Evolutionary conservation across 768 basidiomycete genomes (phyloP), one percentile per base, ranked within the genome.

Genomic region (Boletus pseudo-olivaceus): DNA sequence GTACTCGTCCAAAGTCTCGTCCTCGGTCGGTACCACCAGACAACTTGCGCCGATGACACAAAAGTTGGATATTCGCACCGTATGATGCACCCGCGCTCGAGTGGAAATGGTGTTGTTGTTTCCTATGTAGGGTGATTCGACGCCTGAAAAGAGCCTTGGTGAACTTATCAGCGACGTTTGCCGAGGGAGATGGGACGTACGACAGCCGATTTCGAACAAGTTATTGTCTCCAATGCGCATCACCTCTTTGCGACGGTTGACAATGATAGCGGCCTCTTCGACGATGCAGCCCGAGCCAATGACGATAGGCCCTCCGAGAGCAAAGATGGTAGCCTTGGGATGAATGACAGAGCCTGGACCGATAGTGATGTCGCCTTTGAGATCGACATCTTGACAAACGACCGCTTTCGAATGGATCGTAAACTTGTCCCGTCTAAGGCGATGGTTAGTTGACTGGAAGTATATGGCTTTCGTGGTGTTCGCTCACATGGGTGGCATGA

Each of bases 201-300:
- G 87, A 70, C 88, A 92, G 20, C 90, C 91, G 49, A 97, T 92
- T 73, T 97, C 93, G 64, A 99, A 96, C 54, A 94, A 75, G 69
- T 98, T 98, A 56, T 90, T 85, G 68, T 96, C 87, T 6, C 96
- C 96, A 45, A 99, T 93, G 19, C 86, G 83, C 93, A 98, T 92
- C 34, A 88, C 82, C 65, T 93, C 89, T 63, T 89, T 93, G 50
- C 56, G 88, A 83, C 91, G 79, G 71, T 98, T 98, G 48, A 97
- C 87, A 57, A 99, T 83, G 62, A 97, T 87, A 6, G 83, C 90
- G 11, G 82, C 82, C 67, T 99, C 97, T 65, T 98, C 97, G 53
- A 98, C 83, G 62, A 98, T 90, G 66, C 92, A 94, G 49, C 87
- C 82, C 20, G 82, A 76, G 14, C 94, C 96, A 49, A 99, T 88